Evolutionary conservation across 768 basidiomycete species (phyloP).

Genomic region (Agaricus sinodeliciosus): DNA sequence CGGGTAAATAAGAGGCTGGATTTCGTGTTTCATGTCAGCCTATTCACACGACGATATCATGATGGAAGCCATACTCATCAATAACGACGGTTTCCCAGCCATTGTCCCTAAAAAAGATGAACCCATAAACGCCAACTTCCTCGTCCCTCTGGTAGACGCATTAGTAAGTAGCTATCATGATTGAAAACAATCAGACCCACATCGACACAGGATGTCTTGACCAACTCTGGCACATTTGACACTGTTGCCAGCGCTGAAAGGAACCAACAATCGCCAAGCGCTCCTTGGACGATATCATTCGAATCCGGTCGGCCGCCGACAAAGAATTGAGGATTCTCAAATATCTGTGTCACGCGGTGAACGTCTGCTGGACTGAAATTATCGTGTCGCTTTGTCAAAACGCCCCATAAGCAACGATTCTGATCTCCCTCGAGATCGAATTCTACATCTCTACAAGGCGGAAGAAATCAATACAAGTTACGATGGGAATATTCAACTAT

Average conservation of each 20-base stretch:
- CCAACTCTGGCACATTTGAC: slow-evolving; percentile 37
- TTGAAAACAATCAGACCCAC: slow-evolving; percentile 14
- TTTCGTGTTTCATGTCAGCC: background rate
- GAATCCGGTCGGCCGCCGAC: slow-evolving; percentile 34
- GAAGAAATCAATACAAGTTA: background rate
- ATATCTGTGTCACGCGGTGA: slow-evolving; percentile 40
- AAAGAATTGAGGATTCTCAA: slow-evolving; percentile 45
- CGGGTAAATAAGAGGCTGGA: slow-evolving; percentile 39
- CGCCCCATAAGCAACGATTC: slow-evolving; percentile 33
- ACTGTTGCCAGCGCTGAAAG: slow-evolving; percentile 45
- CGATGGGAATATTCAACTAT: background rate
- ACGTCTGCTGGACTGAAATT: slow-evolving; percentile 22
- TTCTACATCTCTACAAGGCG: slow-evolving; percentile 38
- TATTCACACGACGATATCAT: too few species aligned
- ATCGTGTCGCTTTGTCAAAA: slow-evolving; percentile 14
- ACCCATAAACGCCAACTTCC: slow-evolving; percentile 49
- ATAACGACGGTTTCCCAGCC: slow-evolving; percentile 49
- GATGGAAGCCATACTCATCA: slow-evolving; percentile 37
- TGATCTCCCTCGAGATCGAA: slow-evolving; percentile 52
- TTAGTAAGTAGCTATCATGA: background rate
- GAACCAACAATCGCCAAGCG: slow-evolving; percentile 52
- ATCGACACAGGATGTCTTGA: slow-evolving; percentile 38
- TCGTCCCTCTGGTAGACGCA: slow-evolving; percentile 34
- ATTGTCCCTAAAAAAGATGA: slow-evolving; percentile 48
- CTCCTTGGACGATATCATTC: slow-evolving; percentile 46